Evolutionary conservation across 2,329 filamentous ascomycete genomes (phyloP).

Genomic region (Orbilia javanica): DNA sequence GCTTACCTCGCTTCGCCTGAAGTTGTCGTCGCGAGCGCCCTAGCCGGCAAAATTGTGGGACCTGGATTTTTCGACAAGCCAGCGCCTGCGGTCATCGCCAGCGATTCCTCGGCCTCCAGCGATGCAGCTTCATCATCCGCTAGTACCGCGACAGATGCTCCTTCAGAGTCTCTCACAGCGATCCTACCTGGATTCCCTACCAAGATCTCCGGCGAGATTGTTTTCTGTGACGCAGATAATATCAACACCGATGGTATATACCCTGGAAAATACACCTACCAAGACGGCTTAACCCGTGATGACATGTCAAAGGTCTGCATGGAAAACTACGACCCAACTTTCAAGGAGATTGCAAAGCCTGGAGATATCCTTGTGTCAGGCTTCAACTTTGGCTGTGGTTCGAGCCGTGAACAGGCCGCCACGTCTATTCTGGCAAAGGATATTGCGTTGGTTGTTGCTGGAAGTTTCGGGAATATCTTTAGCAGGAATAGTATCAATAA

Average conservation of each 20-base stretch:
- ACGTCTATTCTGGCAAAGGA: slow-evolving; percentile 85
- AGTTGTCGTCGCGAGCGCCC: slow-evolving; percentile 88
- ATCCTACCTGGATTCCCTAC: slow-evolving; percentile 89
- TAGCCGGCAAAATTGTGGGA: slow-evolving; percentile 78
- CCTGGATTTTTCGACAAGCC: slow-evolving; percentile 83
- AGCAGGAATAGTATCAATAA: slow-evolving; percentile 83
- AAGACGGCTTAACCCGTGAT: slow-evolving; percentile 80
- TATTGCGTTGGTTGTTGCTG: slow-evolving; percentile 83
- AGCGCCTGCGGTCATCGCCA: slow-evolving; percentile 65
- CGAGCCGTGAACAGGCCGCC: slow-evolving; percentile 85
- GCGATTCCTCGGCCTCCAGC: slow-evolving; percentile 59
- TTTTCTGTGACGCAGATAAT: slow-evolving; percentile 88
- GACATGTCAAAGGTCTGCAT: slow-evolving; percentile 92
- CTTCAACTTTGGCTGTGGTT: slow-evolving; percentile 90
- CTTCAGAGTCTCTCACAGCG: slow-evolving; percentile 71
- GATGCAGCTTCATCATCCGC: slow-evolving; percentile 52
- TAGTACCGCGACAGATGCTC: slow-evolving; percentile 60
- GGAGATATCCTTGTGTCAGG: slow-evolving; percentile 87
- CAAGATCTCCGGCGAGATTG: slow-evolving; percentile 83
- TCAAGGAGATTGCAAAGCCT: slow-evolving; percentile 73
- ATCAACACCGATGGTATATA: slow-evolving; percentile 95
- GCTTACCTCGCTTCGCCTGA: slow-evolving; percentile 91
- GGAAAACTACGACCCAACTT: slow-evolving; percentile 88
- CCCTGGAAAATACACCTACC: slow-evolving; percentile 90
- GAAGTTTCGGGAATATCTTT: slow-evolving; percentile 88